Evolutionary conservation across 768 basidiomycete genomes (phyloP).

Genomic region (Lentinula boryana): DNA sequence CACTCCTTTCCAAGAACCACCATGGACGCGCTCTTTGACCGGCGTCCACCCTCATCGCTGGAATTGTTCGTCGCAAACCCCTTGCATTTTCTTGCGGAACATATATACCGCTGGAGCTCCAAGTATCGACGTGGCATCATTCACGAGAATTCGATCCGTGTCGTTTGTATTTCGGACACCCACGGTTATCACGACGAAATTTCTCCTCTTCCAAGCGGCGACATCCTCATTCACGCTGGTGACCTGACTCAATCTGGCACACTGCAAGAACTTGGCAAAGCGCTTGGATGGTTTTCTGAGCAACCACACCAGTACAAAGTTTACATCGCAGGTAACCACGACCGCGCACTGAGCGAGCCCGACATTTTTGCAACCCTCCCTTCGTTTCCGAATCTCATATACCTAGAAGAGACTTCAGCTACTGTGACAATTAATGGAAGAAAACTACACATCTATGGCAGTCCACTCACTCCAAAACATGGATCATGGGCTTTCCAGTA

Average conservation of each 20-base stretch:
- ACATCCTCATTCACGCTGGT: constrained; percentile 36
- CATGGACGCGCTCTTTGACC: background rate
- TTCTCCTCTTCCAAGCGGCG: constrained; percentile 26
- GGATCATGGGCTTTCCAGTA: too few relatives aligned
- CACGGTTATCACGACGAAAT: constrained; percentile 23
- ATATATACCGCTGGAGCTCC: background rate
- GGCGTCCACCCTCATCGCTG: background rate
- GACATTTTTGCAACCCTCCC: background rate
- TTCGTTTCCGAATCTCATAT: background rate
- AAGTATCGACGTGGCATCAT: background rate
- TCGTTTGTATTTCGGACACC: constrained; percentile 35
- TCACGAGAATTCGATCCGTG: constrained; percentile 11
- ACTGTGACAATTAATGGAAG: too few relatives aligned
- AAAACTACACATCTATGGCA: too few relatives aligned
- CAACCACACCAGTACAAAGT: constrained; percentile 33
- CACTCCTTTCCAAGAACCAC: too few relatives aligned
- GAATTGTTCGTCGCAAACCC: background rate
- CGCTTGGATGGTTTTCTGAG: constrained; percentile 22
- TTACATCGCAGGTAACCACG: constrained; percentile 40
- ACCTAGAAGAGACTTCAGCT: too few relatives aligned
- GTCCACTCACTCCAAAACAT: too few relatives aligned
- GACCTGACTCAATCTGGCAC: constrained; percentile 22
- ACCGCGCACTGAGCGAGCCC: constrained; percentile 6
- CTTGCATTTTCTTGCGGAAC: background rate
- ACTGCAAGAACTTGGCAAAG: constrained; percentile 20